Percentiles rank a stretch among this genome's conserved stretches.
Conservation (phyloP, 306 rosid genomes). For the Inga laurina region DNA sequence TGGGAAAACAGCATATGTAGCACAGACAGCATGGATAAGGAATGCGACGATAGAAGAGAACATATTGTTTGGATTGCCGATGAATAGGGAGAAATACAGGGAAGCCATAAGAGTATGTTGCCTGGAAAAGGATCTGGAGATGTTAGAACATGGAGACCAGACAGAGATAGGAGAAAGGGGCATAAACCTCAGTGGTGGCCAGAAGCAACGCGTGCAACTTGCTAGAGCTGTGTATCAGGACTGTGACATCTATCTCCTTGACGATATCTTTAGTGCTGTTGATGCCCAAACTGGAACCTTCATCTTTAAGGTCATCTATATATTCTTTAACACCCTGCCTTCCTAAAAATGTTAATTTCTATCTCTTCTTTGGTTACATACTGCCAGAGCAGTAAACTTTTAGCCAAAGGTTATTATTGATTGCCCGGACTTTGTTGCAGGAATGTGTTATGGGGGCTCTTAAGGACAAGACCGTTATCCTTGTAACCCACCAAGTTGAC, state of each 20-base stretch:
- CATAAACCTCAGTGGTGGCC: conserved; percentile 1
- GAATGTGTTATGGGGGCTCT: neutral
- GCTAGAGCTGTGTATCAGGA: conserved; percentile 1
- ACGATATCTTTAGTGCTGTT: neutral
- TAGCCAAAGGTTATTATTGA: neutral
- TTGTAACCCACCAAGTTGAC: conserved; percentile 2
- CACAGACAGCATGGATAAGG: neutral
- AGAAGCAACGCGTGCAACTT: neutral
- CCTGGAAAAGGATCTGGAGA: neutral
- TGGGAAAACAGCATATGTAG: neutral
- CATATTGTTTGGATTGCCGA: neutral
- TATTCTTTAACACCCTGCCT: neutral
- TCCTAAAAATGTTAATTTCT: no score
- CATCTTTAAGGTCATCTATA: neutral
- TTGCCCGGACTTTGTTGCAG: neutral
- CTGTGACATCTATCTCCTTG: neutral
- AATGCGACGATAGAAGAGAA: neutral
- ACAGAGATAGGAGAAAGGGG: conserved; percentile 1
- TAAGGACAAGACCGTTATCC: neutral
- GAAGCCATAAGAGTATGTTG: neutral
- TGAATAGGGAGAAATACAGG: neutral
- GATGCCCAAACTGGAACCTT: neutral
- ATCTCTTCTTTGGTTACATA: no score
- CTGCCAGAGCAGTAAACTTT: no score
- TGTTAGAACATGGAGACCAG: neutral